Evolutionary conservation across 2,329 filamentous ascomycete species (phyloP).

Genomic region (Monosporascus sp.): DNA sequence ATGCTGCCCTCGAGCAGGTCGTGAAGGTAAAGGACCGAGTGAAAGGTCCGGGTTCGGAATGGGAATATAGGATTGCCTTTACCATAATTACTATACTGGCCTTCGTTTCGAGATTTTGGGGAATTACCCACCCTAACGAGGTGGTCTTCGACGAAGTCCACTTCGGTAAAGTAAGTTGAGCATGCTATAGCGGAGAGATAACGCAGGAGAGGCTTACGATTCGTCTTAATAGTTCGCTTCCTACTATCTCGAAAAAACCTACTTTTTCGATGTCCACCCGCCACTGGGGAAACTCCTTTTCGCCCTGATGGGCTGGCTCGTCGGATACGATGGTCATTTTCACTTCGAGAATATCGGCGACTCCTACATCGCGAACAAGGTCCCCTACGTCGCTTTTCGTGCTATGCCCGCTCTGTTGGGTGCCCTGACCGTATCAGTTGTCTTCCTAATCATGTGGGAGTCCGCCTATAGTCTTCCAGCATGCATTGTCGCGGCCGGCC

Average conservation of each 20-base stretch:
- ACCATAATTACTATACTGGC: slow-evolving; percentile 73
- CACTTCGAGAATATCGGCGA: slow-evolving; percentile 99
- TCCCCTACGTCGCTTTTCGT: slow-evolving; percentile 94
- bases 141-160: slow-evolving; percentile 99
- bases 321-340: slow-evolving; percentile 95
- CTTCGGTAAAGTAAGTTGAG: slow-evolving; percentile 82
- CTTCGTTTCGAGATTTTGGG: slow-evolving; percentile 91
- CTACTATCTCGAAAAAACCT: slow-evolving; percentile 89
- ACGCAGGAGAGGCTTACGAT: slow-evolving; percentile 1
- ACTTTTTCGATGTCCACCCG: slow-evolving; percentile 99
- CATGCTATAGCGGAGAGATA: neutral
- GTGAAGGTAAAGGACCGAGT: slow-evolving; percentile 35
- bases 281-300: slow-evolving; percentile 98
- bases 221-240: slow-evolving; percentile 54
- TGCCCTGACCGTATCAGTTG: slow-evolving; percentile 85
- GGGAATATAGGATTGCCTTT: slow-evolving; percentile 79
- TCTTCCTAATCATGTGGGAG: slow-evolving; percentile 99
- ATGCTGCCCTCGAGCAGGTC: slow-evolving; percentile 44
- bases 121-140: slow-evolving; percentile 89
- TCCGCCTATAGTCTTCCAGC: slow-evolving; percentile 95
- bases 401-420: slow-evolving; percentile 89
- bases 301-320: slow-evolving; percentile 92
- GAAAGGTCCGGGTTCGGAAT: slow-evolving; percentile 51
- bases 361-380: slow-evolving; percentile 94
- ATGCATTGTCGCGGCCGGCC: slow-evolving; percentile 75